These are phyloP conservation scores for Aspergillus ellipticus DNA, from an alignment of 495 filamentous ascomycete species.

Conservation along the genomic window DNA sequence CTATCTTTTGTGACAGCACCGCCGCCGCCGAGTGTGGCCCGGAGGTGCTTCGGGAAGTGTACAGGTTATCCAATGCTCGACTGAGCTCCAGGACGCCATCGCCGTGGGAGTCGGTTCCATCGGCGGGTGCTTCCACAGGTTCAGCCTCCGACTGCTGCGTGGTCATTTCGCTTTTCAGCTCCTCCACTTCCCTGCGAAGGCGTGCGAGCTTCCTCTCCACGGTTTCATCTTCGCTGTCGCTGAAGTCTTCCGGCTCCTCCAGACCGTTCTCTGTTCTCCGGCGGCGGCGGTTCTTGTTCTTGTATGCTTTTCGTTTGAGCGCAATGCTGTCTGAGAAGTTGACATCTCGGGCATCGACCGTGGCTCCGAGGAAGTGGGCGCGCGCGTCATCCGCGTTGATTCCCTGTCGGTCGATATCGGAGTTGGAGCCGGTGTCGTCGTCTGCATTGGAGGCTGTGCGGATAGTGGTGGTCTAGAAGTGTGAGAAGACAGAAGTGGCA, in stretches of 20 bases:
- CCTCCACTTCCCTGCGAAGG: conserved; percentile 72
- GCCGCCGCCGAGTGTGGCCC: conserved; percentile 36
- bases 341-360: conserved; percentile 67
- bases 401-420: conserved; percentile 68
- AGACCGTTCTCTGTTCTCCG: conserved; percentile 50
- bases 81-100: conserved; percentile 59
- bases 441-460: conserved; percentile 65
- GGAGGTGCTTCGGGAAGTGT: conserved; percentile 34
- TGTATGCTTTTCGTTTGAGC: conserved; percentile 76
- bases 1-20: conserved; percentile 32
- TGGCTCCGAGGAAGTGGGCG: conserved; percentile 69
- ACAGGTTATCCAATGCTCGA: conserved; percentile 56
- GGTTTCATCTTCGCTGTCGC: conserved; percentile 67
- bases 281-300: conserved; percentile 61
- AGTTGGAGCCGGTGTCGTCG: conserved; percentile 48
- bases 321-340: conserved; percentile 82
- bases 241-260: conserved; percentile 61
- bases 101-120: conserved; percentile 29
- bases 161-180: conserved; percentile 64
- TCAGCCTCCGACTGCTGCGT: conserved; percentile 17
- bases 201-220: conserved; percentile 74
- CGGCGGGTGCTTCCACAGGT: conserved; percentile 22
- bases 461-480: conserved; percentile 55
- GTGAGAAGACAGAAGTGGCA: conserved; percentile 11
- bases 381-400: conserved; percentile 75